Conservation (phyloP, 371 early-diverging fungal genomes). For the Actinomortierella wolfii region DNA sequence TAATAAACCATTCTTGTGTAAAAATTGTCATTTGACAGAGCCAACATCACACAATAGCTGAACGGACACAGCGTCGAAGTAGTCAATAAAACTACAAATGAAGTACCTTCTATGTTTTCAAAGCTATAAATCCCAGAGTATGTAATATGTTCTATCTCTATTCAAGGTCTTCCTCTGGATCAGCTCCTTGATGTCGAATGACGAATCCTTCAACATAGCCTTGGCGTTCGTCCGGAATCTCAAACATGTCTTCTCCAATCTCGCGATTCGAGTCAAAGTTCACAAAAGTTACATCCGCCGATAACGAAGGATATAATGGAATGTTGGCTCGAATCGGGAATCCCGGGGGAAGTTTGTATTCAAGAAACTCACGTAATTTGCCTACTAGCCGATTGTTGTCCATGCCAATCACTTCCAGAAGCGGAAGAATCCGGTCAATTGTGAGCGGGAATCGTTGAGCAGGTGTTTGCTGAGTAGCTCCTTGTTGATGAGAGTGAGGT, state of each 20-base stretch:
- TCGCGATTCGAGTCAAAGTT: conserved; percentile 36
- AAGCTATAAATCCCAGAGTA: too few relatives aligned
- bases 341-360: conserved; percentile 43
- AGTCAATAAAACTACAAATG: too few relatives aligned
- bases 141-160: too few relatives aligned
- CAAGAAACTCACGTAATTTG: conserved; percentile 40
- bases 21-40: too few relatives aligned
- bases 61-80: too few relatives aligned
- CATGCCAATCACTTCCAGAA: conserved; percentile 44
- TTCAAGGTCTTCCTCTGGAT: neutral
- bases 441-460: conserved; percentile 35
- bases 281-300: conserved; percentile 46
- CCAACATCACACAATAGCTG: too few relatives aligned
- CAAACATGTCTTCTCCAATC: conserved; percentile 37
- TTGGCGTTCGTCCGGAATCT: conserved; percentile 19
- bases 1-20: too few relatives aligned
- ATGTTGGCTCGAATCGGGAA: conserved; percentile 47
- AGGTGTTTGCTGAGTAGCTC: neutral
- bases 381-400: conserved; percentile 46
- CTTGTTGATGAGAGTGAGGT: too few relatives aligned
- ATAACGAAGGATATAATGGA: conserved; percentile 39
- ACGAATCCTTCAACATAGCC: conserved; percentile 33
- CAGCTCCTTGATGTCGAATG: conserved; percentile 25
- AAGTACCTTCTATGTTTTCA: too few relatives aligned
- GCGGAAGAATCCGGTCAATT: conserved; percentile 36